phyloP scores from a whole-genome alignment of 2,329 filamentous ascomycete genomes.

The Keithomyces neogunnii region DNA sequence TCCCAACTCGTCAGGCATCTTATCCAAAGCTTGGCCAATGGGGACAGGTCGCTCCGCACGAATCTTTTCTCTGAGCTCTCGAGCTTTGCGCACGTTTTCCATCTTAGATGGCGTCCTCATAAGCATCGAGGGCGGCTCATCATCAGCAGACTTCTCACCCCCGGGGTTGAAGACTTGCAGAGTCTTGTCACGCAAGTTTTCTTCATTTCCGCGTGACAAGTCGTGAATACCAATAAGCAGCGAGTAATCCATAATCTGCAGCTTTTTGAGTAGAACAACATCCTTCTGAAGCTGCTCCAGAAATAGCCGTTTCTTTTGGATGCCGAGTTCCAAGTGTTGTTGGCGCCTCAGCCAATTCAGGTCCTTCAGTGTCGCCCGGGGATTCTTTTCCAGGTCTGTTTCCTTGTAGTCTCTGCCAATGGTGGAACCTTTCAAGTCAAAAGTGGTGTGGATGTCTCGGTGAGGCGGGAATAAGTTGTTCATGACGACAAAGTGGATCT shows the following conservation, averaged over 20 bases:
- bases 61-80: conserved; percentile 85
- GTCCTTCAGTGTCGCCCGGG: conserved; percentile 88
- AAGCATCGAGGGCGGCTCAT: conserved; percentile 58
- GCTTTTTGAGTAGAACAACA: conserved; percentile 73
- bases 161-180: conserved; percentile 90
- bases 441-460: conserved; percentile 93
- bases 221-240: conserved; percentile 93
- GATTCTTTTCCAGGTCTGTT: conserved; percentile 79
- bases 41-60: conserved; percentile 90
- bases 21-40: conserved; percentile 71
- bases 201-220: conserved; percentile 80
- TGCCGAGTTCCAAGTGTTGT: conserved; percentile 77
- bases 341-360: conserved; percentile 90
- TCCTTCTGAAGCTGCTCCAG: conserved; percentile 82
- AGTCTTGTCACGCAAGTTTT: conserved; percentile 84
- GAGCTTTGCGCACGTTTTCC: conserved; percentile 83
- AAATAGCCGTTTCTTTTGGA: conserved; percentile 81
- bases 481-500: conserved; percentile 99
- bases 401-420: conserved; percentile 87
- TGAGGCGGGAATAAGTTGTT: conserved; percentile 98
- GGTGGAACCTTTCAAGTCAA: conserved; percentile 94
- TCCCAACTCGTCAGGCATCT: conserved; percentile 85
- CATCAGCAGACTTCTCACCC: conserved; percentile 49
- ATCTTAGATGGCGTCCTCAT: conserved; percentile 88
- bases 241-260: conserved; percentile 99